Conservation (phyloP, 768 basidiomycete species). For the Amanita molliuscula region DNA sequence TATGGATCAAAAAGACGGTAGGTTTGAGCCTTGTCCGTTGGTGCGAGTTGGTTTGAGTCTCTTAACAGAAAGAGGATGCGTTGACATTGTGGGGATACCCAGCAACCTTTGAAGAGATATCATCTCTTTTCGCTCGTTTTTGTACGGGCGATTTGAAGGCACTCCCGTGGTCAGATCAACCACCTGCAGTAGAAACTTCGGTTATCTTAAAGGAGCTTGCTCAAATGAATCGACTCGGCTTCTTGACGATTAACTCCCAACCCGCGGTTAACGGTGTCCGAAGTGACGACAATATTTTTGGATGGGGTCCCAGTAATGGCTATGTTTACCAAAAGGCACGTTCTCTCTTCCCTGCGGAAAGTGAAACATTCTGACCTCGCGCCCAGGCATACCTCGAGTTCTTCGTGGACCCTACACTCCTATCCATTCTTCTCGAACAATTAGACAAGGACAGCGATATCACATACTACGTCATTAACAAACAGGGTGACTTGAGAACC, state of each 20-base stretch:
- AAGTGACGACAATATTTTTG: slow-evolving; percentile 78
- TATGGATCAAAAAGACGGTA: slow-evolving; percentile 85
- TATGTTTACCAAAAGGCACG: slow-evolving; percentile 91
- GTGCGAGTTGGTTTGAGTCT: background rate
- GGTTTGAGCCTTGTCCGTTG: slow-evolving; percentile 3
- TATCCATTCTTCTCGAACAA: slow-evolving; percentile 61
- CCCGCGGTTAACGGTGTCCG: slow-evolving; percentile 86
- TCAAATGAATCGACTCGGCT: slow-evolving; percentile 83
- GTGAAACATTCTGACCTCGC: background rate
- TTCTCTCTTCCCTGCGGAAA: background rate
- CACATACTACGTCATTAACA: slow-evolving; percentile 98
- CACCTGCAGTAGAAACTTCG: slow-evolving; percentile 74
- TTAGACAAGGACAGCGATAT: slow-evolving; percentile 84
- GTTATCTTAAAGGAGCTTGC: slow-evolving; percentile 73
- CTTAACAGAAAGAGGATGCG: slow-evolving; percentile 74
- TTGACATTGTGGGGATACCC: slow-evolving; percentile 85
- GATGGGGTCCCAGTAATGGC: slow-evolving; percentile 92
- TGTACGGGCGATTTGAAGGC: slow-evolving; percentile 63
- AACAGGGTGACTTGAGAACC: slow-evolving; percentile 85
- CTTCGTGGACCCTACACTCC: slow-evolving; percentile 72
- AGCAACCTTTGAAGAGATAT: slow-evolving; percentile 49
- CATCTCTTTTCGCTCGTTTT: slow-evolving; percentile 73
- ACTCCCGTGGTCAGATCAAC: slow-evolving; percentile 92
- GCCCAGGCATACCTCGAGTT: slow-evolving; percentile 89
- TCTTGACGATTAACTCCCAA: slow-evolving; percentile 95